A percentile compares a stretch with the other conserved stretches of the same genome.
These are phyloP conservation scores for Psilocybe sp. DNA, from an alignment of 768 basidiomycete genomes.

Conservation along the genomic window DNA sequence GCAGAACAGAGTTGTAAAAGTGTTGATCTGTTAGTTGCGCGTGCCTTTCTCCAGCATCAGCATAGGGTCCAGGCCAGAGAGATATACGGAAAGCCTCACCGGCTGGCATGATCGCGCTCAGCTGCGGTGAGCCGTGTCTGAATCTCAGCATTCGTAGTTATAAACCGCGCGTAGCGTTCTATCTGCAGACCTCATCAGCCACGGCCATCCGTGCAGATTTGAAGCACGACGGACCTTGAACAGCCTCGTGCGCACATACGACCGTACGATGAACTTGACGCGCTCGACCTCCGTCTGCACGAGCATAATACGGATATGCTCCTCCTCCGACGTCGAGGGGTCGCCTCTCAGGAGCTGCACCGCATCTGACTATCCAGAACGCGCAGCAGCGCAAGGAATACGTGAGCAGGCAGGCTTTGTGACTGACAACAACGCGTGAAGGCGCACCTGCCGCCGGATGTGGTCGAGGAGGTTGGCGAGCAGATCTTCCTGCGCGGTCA, in stretches of 20 bases:
- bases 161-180: conserved; percentile 82
- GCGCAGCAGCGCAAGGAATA: conserved; percentile 5
- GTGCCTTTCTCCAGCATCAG: conserved; percentile 46
- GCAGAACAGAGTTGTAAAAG: conserved; percentile 76
- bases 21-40: conserved; percentile 75
- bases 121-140: conserved; percentile 80
- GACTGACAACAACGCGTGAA: background rate
- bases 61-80: background rate
- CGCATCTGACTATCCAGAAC: conserved; percentile 59
- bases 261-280: conserved; percentile 87
- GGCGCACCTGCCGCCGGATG: conserved; percentile 75
- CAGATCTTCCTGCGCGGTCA: conserved; percentile 70
- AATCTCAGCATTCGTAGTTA: conserved; percentile 64
- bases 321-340: conserved; percentile 84
- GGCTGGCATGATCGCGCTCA: conserved; percentile 78
- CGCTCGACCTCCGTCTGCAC: conserved; percentile 94
- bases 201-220: background rate
- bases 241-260: conserved; percentile 83
- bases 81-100: conserved; percentile 37
- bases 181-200: conserved; percentile 49
- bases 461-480: conserved; percentile 69
- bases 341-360: conserved; percentile 77
- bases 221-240: conserved; percentile 60
- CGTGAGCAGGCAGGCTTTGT: conserved; percentile 1
- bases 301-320: conserved; percentile 89